Evolutionary conservation across 169 alveolate genomes (phyloP).

Genomic region (Amoebophrya sp.): DNA sequence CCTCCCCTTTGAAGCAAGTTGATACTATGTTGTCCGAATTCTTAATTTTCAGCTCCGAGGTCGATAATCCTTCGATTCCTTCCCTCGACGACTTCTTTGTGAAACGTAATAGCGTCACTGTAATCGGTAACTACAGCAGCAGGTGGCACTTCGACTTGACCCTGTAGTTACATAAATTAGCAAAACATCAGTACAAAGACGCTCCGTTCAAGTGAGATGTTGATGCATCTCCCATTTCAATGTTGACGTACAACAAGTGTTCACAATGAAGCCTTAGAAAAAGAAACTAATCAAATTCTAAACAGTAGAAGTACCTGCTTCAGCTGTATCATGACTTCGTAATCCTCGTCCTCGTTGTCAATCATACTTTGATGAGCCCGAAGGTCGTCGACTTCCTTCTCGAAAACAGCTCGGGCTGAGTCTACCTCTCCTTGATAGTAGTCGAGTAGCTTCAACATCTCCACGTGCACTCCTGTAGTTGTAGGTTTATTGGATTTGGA

Average conservation of each 20-base stretch:
- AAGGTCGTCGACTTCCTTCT: conserved; percentile 9
- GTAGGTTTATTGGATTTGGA: no score
- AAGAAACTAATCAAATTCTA: not conserved
- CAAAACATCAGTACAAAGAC: no score
- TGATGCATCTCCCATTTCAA: no score
- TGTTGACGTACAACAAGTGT: not conserved
- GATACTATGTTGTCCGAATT: no score
- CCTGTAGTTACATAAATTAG: no score
- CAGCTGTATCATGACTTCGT: not conserved
- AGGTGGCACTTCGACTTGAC: not conserved
- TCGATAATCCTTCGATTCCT: not conserved
- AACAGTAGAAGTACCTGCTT: conserved; percentile 10
- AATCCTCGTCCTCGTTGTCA: not conserved
- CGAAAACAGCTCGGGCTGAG: not conserved
- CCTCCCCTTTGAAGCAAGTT: no score
- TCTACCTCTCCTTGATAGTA: not conserved
- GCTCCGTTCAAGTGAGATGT: no score
- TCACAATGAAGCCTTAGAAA: not conserved
- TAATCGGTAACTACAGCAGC: conserved; percentile 6
- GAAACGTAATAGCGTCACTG: not conserved
- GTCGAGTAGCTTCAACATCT: not conserved
- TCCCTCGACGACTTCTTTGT: not conserved
- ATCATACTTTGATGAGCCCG: not conserved
- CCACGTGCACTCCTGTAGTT: conserved; percentile 26
- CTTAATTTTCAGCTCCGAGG: not conserved